Evolutionary conservation across 1,284 basidiomycete genomes (phyloP), one percentile per base, ranked within the genome.

Genomic region (Retiboletus flavoniger): DNA sequence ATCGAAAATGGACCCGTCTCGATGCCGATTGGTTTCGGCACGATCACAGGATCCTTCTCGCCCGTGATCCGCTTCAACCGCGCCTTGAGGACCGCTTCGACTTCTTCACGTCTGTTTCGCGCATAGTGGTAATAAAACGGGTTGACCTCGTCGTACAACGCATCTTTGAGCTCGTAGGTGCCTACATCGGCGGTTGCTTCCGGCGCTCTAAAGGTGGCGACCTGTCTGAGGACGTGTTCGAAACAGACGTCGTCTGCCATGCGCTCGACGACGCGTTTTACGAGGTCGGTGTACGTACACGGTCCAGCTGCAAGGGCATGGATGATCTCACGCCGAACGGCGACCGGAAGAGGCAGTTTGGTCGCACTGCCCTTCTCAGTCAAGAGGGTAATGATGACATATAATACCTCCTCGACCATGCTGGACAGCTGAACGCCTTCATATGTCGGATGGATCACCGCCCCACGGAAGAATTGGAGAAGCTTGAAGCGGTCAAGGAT

Each of bases 81-180:
- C 50, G 80, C 81, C 48, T 84, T 78, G 42, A 98, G 75, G 7
- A 91, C 81, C 32, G 81, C 82, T 63, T 96, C 93, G n/a, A 94
- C 95, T 67, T 95, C 92, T 65, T 98, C 93, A 41, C 95, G 84
- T 67, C 95, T 91, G 72, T 99, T 99, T 31, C 95, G 83, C 11
- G 93, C 90, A 72, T 97, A 99, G 67, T 98, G 95, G 68, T 89
- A 93, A 78, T 96, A 98, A 76, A 95, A 97, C 0, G 95, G 95
- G 65, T 98, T 91, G 59, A 99, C 89, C 60, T 98, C 90, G 58
- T 87, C 87, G 68, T 85, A 95, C 28, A 78, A 80, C 63, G 91
- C 91, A 31, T 93, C 84, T 66, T 88, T 90, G 55, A 99, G 81
- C 62, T 95, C 88, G 74, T 98, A 99, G 35, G 85, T 78, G 1